phyloP scores from a whole-genome alignment of 306 rosid genomes.

The Lathyrus tuberosus region DNA sequence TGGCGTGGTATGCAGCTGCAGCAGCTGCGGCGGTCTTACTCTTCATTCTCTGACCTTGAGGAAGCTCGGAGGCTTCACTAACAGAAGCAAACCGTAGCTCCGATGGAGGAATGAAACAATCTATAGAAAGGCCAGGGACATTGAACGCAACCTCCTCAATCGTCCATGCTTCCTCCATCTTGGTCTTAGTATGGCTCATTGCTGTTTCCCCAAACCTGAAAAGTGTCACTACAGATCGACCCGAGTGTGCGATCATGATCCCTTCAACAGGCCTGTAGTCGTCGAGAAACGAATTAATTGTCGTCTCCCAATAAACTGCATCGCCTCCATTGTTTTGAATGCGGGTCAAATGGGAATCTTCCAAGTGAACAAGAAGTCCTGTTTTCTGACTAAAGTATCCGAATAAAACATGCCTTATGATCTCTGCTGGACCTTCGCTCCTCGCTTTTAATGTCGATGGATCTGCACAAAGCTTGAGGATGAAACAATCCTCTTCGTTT shows the following conservation, averaged over 20 bases:
- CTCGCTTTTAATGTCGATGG: conserved; percentile 88
- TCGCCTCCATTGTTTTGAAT: conserved; percentile 97
- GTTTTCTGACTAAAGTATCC: conserved; percentile 99
- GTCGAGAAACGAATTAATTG: conserved; percentile 90
- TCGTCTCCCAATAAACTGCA: conserved; percentile 99
- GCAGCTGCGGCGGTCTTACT: conserved; percentile 54
- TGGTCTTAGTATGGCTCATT: conserved; percentile 95
- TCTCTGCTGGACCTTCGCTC: conserved; percentile 99
- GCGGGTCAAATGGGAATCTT: conserved; percentile 98
- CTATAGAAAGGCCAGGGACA: conserved; percentile 91
- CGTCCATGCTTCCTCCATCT: conserved; percentile 99
- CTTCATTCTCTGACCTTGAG: conserved; percentile 68
- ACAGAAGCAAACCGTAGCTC: conserved; percentile 89
- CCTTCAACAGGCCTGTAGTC: conserved; percentile 93
- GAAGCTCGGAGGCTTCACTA: conserved; percentile 78
- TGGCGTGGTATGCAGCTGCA: conserved; percentile 62
- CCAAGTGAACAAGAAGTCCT: conserved; percentile 91
- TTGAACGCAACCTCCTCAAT: conserved; percentile 97
- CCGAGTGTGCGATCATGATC: conserved; percentile 92
- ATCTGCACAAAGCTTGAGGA: conserved; percentile 93
- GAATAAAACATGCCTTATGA: conserved; percentile 90
- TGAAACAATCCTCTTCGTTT: conserved; percentile 91
- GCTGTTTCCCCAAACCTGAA: conserved; percentile 99
- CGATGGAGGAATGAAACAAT: conserved; percentile 98
- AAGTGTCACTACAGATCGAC: conserved; percentile 93